Conservation (phyloP, 192 early-diverging fungal genomes). For the Umbelopsis sp. region DNA sequence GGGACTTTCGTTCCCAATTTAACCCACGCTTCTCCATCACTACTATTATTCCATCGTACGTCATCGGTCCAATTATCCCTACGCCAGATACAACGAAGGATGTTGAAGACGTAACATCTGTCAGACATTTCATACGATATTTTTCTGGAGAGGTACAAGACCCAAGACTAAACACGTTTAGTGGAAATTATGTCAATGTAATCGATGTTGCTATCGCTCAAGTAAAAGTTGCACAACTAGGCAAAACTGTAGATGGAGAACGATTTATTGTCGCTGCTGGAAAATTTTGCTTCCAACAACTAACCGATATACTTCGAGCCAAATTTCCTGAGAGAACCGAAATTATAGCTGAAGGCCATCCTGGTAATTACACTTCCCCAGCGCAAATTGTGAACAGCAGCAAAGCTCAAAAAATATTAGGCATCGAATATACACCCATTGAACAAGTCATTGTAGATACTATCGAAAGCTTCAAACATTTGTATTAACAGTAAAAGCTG, state of each 20-base stretch:
- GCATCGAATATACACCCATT: background rate
- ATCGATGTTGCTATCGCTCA: constrained; percentile 12
- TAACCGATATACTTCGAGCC: background rate
- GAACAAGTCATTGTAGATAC: constrained; percentile 4
- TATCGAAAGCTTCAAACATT: background rate
- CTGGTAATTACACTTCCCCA: background rate
- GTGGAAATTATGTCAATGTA: constrained; percentile 9
- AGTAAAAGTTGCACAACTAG: background rate
- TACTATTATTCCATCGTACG: constrained; percentile 10
- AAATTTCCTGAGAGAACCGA: background rate
- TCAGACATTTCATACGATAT: background rate
- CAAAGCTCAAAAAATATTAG: constrained; percentile 10
- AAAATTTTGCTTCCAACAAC: background rate
- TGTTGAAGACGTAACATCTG: background rate
- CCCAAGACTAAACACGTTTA: background rate
- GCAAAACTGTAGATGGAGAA: background rate
- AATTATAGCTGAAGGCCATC: constrained; percentile 10
- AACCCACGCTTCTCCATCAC: constrained; percentile 5
- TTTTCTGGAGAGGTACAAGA: background rate
- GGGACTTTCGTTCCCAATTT: background rate
- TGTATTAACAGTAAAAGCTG: background rate
- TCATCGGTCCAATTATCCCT: background rate
- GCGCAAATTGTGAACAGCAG: background rate
- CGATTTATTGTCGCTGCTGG: constrained; percentile 15
- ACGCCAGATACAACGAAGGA: background rate